phyloP scores from a whole-genome alignment of 192 early-diverging fungal genomes.

The Geosiphon pyriformis region DNA sequence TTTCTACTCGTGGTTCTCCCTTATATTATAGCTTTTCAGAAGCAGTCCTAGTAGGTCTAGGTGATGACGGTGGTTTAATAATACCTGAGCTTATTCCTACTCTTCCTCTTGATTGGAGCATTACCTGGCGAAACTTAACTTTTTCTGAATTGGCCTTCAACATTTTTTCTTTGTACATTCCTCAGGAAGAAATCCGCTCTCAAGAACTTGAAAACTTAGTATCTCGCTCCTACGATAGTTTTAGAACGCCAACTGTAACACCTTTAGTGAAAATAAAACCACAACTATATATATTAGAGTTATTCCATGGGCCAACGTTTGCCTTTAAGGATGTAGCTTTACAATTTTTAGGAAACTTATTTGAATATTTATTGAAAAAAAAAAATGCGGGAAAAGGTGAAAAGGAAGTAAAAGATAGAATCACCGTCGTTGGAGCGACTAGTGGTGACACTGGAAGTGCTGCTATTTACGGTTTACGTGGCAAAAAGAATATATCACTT shows the following conservation, averaged over 20 bases:
- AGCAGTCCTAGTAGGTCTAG: slow-evolving; percentile 86
- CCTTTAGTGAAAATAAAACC: slow-evolving; percentile 64
- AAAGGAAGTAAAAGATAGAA: slow-evolving; percentile 44
- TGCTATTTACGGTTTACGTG: slow-evolving; percentile 92
- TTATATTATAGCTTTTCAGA: slow-evolving; percentile 76
- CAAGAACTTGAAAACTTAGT: slow-evolving; percentile 64
- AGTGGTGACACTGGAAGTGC: slow-evolving; percentile 96
- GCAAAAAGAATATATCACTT: slow-evolving; percentile 87
- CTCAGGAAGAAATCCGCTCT: slow-evolving; percentile 67
- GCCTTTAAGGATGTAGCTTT: slow-evolving; percentile 98
- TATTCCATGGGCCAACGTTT: slow-evolving; percentile 96
- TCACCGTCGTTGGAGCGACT: slow-evolving; percentile 93
- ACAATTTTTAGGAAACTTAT: slow-evolving; percentile 95
- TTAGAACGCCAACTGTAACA: slow-evolving; percentile 68
- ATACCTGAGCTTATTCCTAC: slow-evolving; percentile 80
- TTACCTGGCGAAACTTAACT: slow-evolving; percentile 62
- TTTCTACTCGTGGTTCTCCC: slow-evolving; percentile 80
- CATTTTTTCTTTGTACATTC: slow-evolving; percentile 82
- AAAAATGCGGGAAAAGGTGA: slow-evolving; percentile 50
- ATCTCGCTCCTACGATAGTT: slow-evolving; percentile 71
- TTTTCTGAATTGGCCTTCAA: slow-evolving; percentile 81
- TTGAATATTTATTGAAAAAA: slow-evolving; percentile 93
- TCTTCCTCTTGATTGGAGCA: slow-evolving; percentile 64
- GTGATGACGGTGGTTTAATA: slow-evolving; percentile 91
- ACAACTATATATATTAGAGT: slow-evolving; percentile 75